Base-by-base conservation (phyloP, 768 basidiomycete genomes). In the Tulasnella sp. region DNA sequence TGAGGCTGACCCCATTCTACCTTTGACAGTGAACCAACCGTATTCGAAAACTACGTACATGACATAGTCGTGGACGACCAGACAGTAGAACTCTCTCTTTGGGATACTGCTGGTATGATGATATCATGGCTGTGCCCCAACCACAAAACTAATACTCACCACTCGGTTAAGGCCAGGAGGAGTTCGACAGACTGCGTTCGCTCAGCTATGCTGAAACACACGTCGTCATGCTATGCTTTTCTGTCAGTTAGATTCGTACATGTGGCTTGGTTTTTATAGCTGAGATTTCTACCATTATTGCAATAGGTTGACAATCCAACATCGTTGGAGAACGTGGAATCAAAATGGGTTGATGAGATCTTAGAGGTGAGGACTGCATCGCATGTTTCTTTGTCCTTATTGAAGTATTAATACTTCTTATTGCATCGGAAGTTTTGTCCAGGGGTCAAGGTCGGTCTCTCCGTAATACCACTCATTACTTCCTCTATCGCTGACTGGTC, bases 1-100 rank as follows among this genome's bases (percentile, higher is more conserved):
- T 10, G 62, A 45, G 52, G 44, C 54, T 64, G 29, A 58, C 24
- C 47, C 24, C 13, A 23, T 32, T 26, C 38, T 11, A 13, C 58
- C 19, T 4, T 51, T 21, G 13, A 26, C 67, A 91, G 89, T 66
- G 88, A 93, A 74, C 90, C 87, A 4, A 93, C 90, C 24, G 94
- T 98, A 3, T 98, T 98, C 65, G 95, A 98, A 72, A 98, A 97
- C 74, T 93, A 95, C 67, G 92, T 95, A 10, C 88, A 94, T 69
- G 88, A 93, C 64, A 75, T 94, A 56, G 78, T 78, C 65, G 82
- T 95, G 26, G 93, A 97, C 64, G 91, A 90, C 32, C 85, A 90
- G 66, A 70, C 80, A 29, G 85, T 97, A 13, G 94, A 98, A 68
- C 76, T 99, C 45, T 90, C 91, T 69, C 69, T 98, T 64, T 98